Evolutionary conservation across 257 asterid species (phyloP), one percentile per base, ranked within the genome.

Genomic region (Rubia yunnanensis): DNA sequence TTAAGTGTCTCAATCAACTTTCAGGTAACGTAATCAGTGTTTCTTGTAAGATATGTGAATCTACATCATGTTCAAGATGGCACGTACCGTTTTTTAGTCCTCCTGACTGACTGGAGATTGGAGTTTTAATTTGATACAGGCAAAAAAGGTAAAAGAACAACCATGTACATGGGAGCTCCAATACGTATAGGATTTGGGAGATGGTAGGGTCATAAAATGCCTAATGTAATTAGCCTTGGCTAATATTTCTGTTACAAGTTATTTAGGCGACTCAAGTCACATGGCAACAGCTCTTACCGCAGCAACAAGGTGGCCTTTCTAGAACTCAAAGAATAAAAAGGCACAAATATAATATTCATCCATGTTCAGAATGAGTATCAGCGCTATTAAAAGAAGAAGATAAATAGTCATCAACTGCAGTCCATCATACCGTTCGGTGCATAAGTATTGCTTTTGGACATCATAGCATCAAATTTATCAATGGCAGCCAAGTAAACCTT

Each of bases 391-490:
- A 5, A 57, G 7, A 78, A 66, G 36, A 69, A 57, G 52, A 24
- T 28, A 14, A 24, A 56, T 52, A 13, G 68, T 18, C 4, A 55
- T 22, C 20, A 61, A 49, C 48, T 72, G 63, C 9, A 64, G 72
- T 68, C 27, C 39, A 55, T 58, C 76, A 76, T 84, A 91, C 98
- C 96, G 74, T 86, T 90, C 65, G 95, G 85, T 44, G 92, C 92
- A 86, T 82, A 79, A 55, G 32, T 76, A 68, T 86, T 92, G 86
- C 92, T 82, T 79, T 74, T 88, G 63, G 89, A 82, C 88, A 88
- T 84, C 92, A 92, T 88, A 62, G 95, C 96, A 18, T 86, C 95
- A 64, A 92, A 92, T 72, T 92, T 92, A 78, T 88, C 95, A 62
- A 92, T 88, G 64, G 98, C 95, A 61, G 98, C 96, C 87, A 91